Base-by-base conservation (phyloP, 805 yeast species). In the Brettanomyces bruxellensis region DNA sequence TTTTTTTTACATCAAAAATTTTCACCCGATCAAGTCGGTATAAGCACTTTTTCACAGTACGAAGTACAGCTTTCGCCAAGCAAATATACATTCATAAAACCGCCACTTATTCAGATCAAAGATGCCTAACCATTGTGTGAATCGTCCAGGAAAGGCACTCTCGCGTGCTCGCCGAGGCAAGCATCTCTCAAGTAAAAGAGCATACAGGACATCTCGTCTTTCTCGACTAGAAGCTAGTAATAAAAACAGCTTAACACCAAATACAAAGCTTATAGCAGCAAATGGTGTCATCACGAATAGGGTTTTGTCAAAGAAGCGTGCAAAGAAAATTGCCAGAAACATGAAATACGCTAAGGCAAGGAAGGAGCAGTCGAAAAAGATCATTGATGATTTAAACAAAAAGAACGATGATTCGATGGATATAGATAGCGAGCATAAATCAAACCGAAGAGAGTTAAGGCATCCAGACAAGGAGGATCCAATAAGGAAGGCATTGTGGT, bases 291-390 rank as follows among this genome's bases (percentile, higher is more conserved):
- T 51, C 60, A 81, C 86, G 34, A 83, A 79, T 42, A 71, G 67
- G 44, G 76, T 88, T 0, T 66, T 87, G 43, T 83, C 95, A 30
- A 85, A 79, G 57, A 88, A 88, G 68, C 79, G 85, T 66, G 78
- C 84, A 40, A 75, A 81, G 66, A 88, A 88, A 67, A 72, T 86
- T 53, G 85, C 79, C 58, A 78, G 96, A 73, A 88, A 88, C 60
- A 72, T 78, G 61, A 81, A 79, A 59, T 86, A 87, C 63, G 72
- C 78, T 35, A 79, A 73, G 48, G 75, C 76, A 51, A 77, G 89
- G 69, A 63, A 64, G 24, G 55, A 59, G 12, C 52, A 51, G 23
- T 59, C 67, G 25, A 67, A 67, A 38, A 69, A 69, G 54, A 59
- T 73, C 51, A 60, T 69, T 48, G 72, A 72, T 46, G 83, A 77